Evolutionary conservation across 108 stramenopile species (phyloP), one percentile per base, ranked within the genome.

Genomic region (Aurantiochytrium sp.): DNA sequence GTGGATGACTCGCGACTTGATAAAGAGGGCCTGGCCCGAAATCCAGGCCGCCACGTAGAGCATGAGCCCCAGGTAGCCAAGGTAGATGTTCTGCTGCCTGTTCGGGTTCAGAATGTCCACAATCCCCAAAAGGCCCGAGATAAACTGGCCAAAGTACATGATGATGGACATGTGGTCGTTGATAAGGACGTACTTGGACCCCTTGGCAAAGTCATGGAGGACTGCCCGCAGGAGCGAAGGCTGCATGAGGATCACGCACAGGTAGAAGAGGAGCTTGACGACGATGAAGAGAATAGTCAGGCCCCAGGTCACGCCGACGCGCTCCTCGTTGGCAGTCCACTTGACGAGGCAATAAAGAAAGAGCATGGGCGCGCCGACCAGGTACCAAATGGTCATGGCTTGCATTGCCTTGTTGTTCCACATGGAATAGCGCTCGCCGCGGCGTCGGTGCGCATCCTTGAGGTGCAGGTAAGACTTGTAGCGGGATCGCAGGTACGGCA

Each of bases 291-390:
- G 45, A 41, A 81, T 81, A 12, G 73, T 48, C 39, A 81, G n/a
- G 17, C n/a, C 24, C 73, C 73, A 81, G 1, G 73, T 81, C 10
- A 81, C 73, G 42, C 73, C 73, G 32, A 81, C 73, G 45, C 73
- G 73, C 73, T 81, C 73, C n/a, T 81, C 73, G 45, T 41, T 81
- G n/a, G n/a, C 30, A 12, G 73, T 27, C 42, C 39, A 48, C 45
- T 81, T 81, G 42, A 81, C n/a, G 19, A 81, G 6, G 73, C 73
- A 81, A 41, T 48, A 48, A 81, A 81, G 39, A 24, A 81, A 48
- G 24, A 81, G 39, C 39, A 81, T 27, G 6, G 73, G 73, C 1
- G 42, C 73, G 42, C 73, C 73, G 10, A 48, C 73, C 12, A 24
- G 24, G 3, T 81, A 81, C 73, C 73, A 81, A 24, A 81, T 41